Evolutionary conservation across 2,329 filamentous ascomycete species (phyloP).

Genomic region (Aspergillus floridensis): DNA sequence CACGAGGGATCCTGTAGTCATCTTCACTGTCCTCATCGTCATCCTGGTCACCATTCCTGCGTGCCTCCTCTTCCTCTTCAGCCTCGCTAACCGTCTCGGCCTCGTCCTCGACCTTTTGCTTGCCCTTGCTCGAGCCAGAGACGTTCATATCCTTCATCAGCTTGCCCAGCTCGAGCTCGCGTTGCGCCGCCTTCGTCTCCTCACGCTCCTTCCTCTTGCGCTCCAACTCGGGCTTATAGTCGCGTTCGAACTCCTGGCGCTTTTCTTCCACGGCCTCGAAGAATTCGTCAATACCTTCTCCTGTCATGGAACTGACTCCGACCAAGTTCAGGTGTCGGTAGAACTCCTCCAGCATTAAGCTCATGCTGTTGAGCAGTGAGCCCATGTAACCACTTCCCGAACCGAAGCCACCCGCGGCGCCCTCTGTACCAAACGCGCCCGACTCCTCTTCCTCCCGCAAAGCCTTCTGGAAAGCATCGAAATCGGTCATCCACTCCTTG

Average conservation of each 20-base stretch:
- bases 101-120: slow-evolving; percentile 24
- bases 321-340: slow-evolving; percentile 93
- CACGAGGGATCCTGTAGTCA: slow-evolving; percentile 59
- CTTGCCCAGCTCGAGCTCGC: slow-evolving; percentile 81
- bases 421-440: slow-evolving; percentile 71
- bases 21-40: slow-evolving; percentile 51
- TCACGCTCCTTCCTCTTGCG: slow-evolving; percentile 72
- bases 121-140: slow-evolving; percentile 37
- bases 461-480: slow-evolving; percentile 89
- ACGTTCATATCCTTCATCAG: slow-evolving; percentile 92
- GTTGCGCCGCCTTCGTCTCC: slow-evolving; percentile 65
- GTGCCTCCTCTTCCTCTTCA: slow-evolving; percentile 47
- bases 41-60: slow-evolving; percentile 39
- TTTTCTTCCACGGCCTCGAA: slow-evolving; percentile 87
- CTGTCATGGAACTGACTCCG: slow-evolving; percentile 88
- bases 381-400: slow-evolving; percentile 94
- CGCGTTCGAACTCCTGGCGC: slow-evolving; percentile 78
- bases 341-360: slow-evolving; percentile 93
- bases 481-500: slow-evolving; percentile 99
- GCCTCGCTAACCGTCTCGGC: slow-evolving; percentile 49
- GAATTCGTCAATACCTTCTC: slow-evolving; percentile 88
- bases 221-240: slow-evolving; percentile 92
- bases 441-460: slow-evolving; percentile 74
- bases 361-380: slow-evolving; percentile 95
- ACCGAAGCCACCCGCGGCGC: slow-evolving; percentile 57